phyloP scores from a whole-genome alignment of 2,329 filamentous ascomycete genomes.

The Diatrype stigma region DNA sequence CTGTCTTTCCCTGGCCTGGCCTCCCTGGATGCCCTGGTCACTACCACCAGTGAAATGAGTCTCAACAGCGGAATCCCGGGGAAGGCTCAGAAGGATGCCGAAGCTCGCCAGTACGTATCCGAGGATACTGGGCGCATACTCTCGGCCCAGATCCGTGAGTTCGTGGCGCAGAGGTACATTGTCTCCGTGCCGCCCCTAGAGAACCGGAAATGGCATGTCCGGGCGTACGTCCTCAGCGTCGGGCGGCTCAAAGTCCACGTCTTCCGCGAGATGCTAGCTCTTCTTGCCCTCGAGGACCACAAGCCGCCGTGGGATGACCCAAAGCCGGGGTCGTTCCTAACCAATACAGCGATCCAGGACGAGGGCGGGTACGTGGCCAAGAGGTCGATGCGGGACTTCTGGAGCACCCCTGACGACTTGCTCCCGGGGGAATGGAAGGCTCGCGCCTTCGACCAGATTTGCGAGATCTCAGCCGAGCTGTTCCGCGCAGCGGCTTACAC shows the following conservation, averaged over 20 bases:
- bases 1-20: constrained; percentile 23
- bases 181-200: constrained; percentile 27
- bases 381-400: constrained; percentile 33
- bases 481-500: constrained; percentile 31
- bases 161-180: constrained; percentile 36
- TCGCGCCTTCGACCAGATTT: constrained; percentile 30
- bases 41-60: constrained; percentile 17
- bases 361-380: constrained; percentile 28
- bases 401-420: constrained; percentile 23
- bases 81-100: background rate
- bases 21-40: constrained; percentile 28
- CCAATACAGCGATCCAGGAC: constrained; percentile 34
- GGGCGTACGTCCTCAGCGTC: constrained; percentile 32
- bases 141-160: constrained; percentile 33
- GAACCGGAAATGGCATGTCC: constrained; percentile 32
- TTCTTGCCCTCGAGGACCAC: constrained; percentile 32
- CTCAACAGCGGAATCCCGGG: background rate
- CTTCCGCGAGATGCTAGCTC: constrained; percentile 31
- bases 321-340: constrained; percentile 29
- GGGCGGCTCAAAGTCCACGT: constrained; percentile 34
- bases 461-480: constrained; percentile 28
- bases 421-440: constrained; percentile 30
- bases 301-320: constrained; percentile 33
- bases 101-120: constrained; percentile 21
- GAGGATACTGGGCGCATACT: constrained; percentile 31